These are phyloP conservation scores for Lipomyces oligophaga DNA, from an alignment of 805 yeast genomes.

Conservation along the genomic window DNA sequence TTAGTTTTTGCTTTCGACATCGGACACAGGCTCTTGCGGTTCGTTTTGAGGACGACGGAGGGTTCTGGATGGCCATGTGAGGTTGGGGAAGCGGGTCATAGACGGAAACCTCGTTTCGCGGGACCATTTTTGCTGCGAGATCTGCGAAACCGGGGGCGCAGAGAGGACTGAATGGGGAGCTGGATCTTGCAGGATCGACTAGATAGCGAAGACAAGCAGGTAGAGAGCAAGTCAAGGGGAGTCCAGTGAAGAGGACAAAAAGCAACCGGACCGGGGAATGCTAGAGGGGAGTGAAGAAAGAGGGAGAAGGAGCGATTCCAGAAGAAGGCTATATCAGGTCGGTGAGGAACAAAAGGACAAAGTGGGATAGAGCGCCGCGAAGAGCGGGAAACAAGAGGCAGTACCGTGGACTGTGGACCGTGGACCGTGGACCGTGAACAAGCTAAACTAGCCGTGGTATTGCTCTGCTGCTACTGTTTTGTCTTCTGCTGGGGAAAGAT, in stretches of 20 bases:
- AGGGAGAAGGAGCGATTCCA: not conserved
- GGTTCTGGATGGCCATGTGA: slow-evolving; percentile 1
- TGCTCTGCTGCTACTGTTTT: too few relatives aligned
- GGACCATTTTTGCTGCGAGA: slow-evolving; percentile 4
- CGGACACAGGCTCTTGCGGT: slow-evolving; percentile 28
- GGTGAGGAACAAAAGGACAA: too few relatives aligned
- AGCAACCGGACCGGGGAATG: not conserved
- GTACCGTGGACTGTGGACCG: too few relatives aligned
- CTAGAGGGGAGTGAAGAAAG: not conserved
- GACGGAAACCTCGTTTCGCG: slow-evolving; percentile 18
- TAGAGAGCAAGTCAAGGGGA: not conserved
- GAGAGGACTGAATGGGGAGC: too few relatives aligned
- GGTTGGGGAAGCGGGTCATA: slow-evolving; percentile 11
- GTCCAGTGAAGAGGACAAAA: not conserved
- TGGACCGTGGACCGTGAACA: too few relatives aligned
- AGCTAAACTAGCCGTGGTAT: too few relatives aligned
- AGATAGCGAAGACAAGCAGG: not conserved
- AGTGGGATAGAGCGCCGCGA: too few relatives aligned
- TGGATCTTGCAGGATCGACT: too few relatives aligned
- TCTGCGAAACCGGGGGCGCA: too few relatives aligned
- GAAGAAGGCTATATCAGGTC: too few relatives aligned
- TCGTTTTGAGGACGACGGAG: slow-evolving; percentile 12
- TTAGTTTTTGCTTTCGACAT: slow-evolving; percentile 25
- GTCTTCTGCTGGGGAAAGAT: too few relatives aligned
- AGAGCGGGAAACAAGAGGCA: too few relatives aligned